Evolutionary conservation across 345 rosid genomes (phyloP).

Genomic region (Trapa incisa): DNA sequence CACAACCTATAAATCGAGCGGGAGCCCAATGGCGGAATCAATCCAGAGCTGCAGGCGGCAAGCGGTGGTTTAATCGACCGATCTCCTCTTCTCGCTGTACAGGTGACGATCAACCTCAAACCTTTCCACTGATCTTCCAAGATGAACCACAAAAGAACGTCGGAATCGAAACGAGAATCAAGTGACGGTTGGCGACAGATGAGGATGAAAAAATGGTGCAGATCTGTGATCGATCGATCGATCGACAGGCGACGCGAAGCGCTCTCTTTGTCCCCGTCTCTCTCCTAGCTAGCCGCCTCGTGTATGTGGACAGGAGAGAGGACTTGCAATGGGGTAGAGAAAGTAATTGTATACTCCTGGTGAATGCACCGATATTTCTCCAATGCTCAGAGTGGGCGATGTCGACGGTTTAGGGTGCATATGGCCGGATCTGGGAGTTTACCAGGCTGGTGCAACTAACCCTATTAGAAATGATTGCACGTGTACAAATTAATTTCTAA

Average conservation of each 20-base stretch:
- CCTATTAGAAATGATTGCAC: background rate
- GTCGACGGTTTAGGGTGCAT: background rate
- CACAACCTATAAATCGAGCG: background rate
- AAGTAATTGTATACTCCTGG: background rate
- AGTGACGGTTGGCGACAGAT: background rate
- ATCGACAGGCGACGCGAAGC: background rate
- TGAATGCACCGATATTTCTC: background rate
- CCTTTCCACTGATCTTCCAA: background rate
- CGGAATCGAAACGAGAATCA: background rate
- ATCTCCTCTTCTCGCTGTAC: background rate
- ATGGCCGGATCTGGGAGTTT: background rate
- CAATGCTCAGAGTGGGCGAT: too few species aligned
- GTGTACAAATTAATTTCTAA: background rate
- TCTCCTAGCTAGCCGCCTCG: background rate
- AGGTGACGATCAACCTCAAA: background rate
- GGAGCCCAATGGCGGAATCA: background rate
- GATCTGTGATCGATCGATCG: background rate
- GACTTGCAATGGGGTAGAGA: background rate
- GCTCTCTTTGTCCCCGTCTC: background rate
- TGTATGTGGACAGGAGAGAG: background rate
- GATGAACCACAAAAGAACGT: background rate
- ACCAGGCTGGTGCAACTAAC: background rate
- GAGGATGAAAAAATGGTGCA: background rate
- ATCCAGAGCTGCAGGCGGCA: background rate
- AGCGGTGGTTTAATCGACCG: background rate